These are phyloP conservation scores for Solanum boliviense DNA, from an alignment of 257 asterid genomes.

Conservation along the genomic window DNA sequence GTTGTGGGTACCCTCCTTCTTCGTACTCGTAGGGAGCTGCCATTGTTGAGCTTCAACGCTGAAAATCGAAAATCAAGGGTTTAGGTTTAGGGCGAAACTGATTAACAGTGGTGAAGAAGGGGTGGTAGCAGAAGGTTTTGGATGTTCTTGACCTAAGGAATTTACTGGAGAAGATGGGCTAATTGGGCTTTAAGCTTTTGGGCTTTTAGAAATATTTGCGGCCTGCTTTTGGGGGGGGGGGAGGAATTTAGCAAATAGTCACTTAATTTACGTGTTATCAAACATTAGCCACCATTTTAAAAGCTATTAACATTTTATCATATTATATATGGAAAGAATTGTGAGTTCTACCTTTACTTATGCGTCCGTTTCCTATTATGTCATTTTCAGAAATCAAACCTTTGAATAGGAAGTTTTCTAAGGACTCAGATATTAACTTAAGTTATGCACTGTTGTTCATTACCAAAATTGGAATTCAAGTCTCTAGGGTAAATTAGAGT, in stretches of 20 bases:
- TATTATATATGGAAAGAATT: too few relatives aligned
- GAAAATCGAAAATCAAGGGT: neutral
- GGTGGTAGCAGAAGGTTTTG: neutral
- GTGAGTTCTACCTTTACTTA: neutral
- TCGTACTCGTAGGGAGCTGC: slow-evolving; percentile 55
- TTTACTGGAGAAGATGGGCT: neutral
- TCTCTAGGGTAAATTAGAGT: neutral
- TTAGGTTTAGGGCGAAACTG: neutral
- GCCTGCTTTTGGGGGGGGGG: neutral
- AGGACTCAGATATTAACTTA: neutral
- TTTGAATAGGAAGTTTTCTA: neutral
- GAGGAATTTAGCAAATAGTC: neutral
- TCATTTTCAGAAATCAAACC: neutral
- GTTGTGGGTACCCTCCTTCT: slow-evolving; percentile 15
- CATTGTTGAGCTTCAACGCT: slow-evolving; percentile 20
- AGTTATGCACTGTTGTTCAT: neutral
- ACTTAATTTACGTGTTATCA: neutral
- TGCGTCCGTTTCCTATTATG: neutral
- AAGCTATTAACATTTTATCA: neutral
- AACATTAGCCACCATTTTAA: neutral
- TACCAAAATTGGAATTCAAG: neutral
- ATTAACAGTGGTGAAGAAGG: neutral
- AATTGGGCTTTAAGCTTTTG: neutral
- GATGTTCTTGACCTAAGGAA: neutral
- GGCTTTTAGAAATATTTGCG: neutral